phyloP scores from a whole-genome alignment of 2,329 filamentous ascomycete species.

The Diaporthe humulicola region DNA sequence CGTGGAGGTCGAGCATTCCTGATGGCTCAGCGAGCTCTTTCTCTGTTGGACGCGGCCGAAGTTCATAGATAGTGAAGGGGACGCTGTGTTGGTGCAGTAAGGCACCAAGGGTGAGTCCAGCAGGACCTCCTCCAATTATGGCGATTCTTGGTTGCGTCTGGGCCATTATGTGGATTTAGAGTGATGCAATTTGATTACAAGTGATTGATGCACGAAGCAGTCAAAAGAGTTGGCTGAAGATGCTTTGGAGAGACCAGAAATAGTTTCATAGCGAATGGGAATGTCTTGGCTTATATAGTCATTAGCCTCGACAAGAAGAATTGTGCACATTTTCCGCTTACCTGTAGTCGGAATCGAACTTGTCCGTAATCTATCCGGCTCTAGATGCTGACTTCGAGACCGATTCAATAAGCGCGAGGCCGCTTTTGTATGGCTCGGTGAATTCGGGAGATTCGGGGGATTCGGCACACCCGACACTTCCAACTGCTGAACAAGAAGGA shows the following conservation, averaged over 20 bases:
- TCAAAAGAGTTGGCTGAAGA: not conserved
- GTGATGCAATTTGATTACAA: not conserved
- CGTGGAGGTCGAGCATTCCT: constrained; percentile 65
- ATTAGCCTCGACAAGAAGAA: not conserved
- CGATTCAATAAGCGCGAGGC: not conserved
- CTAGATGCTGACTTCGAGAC: not conserved
- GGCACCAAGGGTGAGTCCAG: constrained; percentile 61
- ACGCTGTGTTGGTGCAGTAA: constrained; percentile 57
- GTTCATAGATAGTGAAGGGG: constrained; percentile 52
- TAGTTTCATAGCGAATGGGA: not conserved
- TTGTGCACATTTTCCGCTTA: not conserved
- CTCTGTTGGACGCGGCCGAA: constrained; percentile 46
- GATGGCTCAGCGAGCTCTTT: constrained; percentile 47
- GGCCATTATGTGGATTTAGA: not conserved
- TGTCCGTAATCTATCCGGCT: constrained; percentile 15
- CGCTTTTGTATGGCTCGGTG: not conserved
- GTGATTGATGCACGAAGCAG: not conserved
- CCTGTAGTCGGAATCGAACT: not conserved
- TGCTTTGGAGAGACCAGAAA: no score
- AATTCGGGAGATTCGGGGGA: constrained; percentile 30
- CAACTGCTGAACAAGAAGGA: not conserved
- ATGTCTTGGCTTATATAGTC: constrained; percentile 15
- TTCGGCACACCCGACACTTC: constrained; percentile 3
- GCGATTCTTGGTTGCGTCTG: constrained; percentile 50
- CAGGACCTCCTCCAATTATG: constrained; percentile 60